Evolutionary conservation across 306 rosid genomes (phyloP).

Genomic region (Quercus aquifolioides): DNA sequence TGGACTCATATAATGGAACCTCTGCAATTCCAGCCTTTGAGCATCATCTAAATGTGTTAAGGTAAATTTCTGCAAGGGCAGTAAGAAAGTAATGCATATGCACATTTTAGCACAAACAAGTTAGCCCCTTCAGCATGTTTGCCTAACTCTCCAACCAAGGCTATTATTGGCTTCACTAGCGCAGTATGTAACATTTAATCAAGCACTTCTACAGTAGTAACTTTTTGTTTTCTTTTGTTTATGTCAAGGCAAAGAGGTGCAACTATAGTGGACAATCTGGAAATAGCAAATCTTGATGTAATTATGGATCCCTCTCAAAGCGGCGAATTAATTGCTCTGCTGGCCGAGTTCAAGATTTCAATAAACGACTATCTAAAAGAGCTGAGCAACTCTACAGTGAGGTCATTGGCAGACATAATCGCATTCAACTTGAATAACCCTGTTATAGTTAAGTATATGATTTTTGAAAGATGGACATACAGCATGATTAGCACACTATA

Average conservation of each 20-base stretch:
- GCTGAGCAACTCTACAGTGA: slow-evolving; percentile 47
- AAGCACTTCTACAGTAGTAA: too few species aligned
- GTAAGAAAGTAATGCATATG: background rate
- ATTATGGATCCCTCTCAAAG: slow-evolving; percentile 25
- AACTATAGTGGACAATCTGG: slow-evolving; percentile 54
- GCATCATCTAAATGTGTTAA: slow-evolving; percentile 34
- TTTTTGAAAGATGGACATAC: background rate
- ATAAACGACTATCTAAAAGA: slow-evolving; percentile 43
- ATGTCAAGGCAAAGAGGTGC: slow-evolving; percentile 61
- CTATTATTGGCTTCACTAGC: background rate
- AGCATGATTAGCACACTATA: too few species aligned
- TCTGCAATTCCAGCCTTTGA: slow-evolving; percentile 39
- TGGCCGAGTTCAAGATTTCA: slow-evolving; percentile 49
- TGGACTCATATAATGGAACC: slow-evolving; percentile 29
- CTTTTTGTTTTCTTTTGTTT: background rate
- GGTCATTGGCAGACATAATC: slow-evolving; percentile 50
- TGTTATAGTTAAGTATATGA: slow-evolving; percentile 31
- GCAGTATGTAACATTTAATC: too few species aligned
- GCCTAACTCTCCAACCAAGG: background rate
- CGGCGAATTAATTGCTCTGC: slow-evolving; percentile 29
- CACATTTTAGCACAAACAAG: background rate
- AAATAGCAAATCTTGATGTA: slow-evolving; percentile 36
- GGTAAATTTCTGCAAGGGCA: slow-evolving; percentile 21
- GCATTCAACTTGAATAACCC: slow-evolving; percentile 49
- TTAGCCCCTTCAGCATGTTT: background rate